Evolutionary conservation across 164 flowering plant genomes (phyloP), one percentile per base, ranked within the genome.

Genomic region (Akebia trifoliata): DNA sequence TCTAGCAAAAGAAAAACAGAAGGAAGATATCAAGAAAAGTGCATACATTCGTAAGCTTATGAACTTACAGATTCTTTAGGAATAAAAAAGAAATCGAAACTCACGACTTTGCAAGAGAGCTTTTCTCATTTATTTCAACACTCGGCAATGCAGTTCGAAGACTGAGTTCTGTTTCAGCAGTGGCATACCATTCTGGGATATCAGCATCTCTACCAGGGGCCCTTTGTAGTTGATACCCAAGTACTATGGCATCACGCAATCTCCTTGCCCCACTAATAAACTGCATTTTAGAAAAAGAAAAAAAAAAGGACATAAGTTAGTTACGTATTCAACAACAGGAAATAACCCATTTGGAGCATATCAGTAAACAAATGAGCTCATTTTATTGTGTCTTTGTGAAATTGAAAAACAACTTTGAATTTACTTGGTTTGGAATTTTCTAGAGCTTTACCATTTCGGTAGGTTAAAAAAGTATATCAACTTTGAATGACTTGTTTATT

Each of bases 201-300:
- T 72, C 62, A 37, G 91, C 73, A 77, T 94, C 97, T 54, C 95
- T 78, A 30, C 93, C 97, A 42, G 96, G 86, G 17, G 72, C 81
- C 70, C 99, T 77, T 75, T 90, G 99, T 22, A 94, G 76, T 69
- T 94, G 89, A 77, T 82, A 90, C 18, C 99, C 99, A 47, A 94
- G 96, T 62, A 94, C 76, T 54, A 94, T 90, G 22, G 97, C 99
- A 82, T 94, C 99, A 35, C 96, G 89, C 65, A 94, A 71, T 76
- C 99, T 86, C 74, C 97, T 83, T 56, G 93, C 87, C 18, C 99
- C 99, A 65, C 97, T 90, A 35, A n/a, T 90, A 35, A 86, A 60
- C 99, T 93, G 53, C 56, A 80, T 44, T 28, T 36, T 28, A 11
- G 8, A 37, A 44, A 22, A 35, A 17, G 24, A 45, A 59, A 56